Conservation (phyloP, 2,329 filamentous ascomycete genomes). For the Cladosporium sp. region DNA sequence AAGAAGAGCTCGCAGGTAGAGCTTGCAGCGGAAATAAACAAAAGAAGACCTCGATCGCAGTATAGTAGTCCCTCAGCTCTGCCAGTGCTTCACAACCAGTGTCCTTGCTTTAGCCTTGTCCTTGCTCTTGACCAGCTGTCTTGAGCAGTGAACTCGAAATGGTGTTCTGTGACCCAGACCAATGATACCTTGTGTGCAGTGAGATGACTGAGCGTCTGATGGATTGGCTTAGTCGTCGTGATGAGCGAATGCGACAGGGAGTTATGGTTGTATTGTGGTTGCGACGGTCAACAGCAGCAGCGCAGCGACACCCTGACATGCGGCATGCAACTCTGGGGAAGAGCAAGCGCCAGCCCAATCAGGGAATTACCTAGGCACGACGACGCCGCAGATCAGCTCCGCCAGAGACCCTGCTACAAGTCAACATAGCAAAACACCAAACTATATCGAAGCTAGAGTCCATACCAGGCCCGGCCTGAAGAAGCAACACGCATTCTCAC, state of each 20-base stretch:
- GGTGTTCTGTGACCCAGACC: too few relatives aligned
- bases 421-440: not conserved
- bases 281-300: not conserved
- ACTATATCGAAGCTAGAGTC: not conserved
- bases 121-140: not conserved
- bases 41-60: not conserved
- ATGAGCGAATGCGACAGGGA: not conserved
- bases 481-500: not conserved
- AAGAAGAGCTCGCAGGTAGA: slow-evolving; percentile 9
- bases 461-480: not conserved
- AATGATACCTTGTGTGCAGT: too few relatives aligned
- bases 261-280: not conserved
- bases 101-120: slow-evolving; percentile 5
- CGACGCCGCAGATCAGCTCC: not conserved
- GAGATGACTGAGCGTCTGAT: not conserved
- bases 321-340: not conserved
- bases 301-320: not conserved
- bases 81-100: not conserved
- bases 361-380: slow-evolving; percentile 4
- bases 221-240: not conserved
- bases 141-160: not conserved
- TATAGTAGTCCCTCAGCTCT: not conserved
- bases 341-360: not conserved
- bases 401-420: not conserved
- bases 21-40: not conserved